Evolutionary conservation across 257 asterid genomes (phyloP).

Genomic region (Rhazya stricta): DNA sequence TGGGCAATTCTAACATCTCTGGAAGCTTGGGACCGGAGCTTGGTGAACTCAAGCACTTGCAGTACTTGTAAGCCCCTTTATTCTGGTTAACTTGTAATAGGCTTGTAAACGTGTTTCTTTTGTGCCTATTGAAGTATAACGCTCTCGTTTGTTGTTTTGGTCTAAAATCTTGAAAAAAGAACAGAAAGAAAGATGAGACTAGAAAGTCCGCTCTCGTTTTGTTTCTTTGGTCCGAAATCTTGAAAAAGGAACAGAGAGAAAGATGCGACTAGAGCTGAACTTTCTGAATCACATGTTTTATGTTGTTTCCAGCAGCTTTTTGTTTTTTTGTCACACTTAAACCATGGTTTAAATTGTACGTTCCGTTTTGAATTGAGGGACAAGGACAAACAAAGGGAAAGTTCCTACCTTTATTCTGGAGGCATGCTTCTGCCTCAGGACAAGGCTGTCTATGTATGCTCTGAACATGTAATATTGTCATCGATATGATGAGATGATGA

Average conservation of each 20-base stretch:
- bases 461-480: conserved; percentile 3
- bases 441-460: conserved; percentile 1
- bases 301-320: conserved; percentile 9
- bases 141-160: conserved; percentile 17
- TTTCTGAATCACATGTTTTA: conserved; percentile 15
- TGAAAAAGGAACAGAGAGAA: conserved; percentile 6
- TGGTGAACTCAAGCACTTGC: conserved; percentile 79
- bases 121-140: neutral
- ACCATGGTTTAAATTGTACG: neutral
- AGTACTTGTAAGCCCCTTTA: conserved; percentile 52
- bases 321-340: conserved; percentile 4
- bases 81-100: neutral
- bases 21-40: conserved; percentile 84
- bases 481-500: conserved; percentile 11
- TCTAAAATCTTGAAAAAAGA: conserved; percentile 3
- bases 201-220: too few species aligned
- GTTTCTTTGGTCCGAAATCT: conserved; percentile 16
- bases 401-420: neutral
- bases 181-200: conserved; percentile 6
- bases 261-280: neutral
- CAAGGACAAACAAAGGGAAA: neutral
- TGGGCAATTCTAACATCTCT: conserved; percentile 89
- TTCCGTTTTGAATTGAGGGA: neutral
- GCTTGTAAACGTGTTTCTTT: neutral
- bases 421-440: neutral